Evolutionary conservation across 768 basidiomycete genomes (phyloP).

Genomic region (Boletus rex-veris): DNA sequence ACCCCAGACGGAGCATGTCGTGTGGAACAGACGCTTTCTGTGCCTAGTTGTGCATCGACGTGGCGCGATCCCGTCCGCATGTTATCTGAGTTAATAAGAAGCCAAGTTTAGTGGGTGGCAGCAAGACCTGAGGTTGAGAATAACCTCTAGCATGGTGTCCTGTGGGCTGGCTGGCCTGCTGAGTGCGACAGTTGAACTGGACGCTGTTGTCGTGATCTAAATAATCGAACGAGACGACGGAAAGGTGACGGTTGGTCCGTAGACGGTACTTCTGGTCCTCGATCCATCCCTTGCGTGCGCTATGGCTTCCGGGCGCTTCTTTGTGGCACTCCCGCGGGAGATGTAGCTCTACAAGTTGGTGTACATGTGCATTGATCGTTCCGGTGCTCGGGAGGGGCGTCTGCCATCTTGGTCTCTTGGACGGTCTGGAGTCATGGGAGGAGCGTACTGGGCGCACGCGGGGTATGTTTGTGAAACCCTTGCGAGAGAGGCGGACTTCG

Average conservation of each 20-base stretch:
- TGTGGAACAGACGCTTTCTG: not conserved
- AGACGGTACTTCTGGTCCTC: conserved; percentile 8
- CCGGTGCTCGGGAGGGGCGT: not conserved
- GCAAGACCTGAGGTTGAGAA: not conserved
- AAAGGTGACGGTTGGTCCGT: conserved; percentile 4
- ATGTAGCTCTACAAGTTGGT: not conserved
- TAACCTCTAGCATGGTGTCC: conserved; percentile 3
- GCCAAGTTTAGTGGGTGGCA: not conserved
- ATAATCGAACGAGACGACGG: conserved; percentile 9
- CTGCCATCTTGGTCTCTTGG: conserved; percentile 5
- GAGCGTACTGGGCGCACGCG: conserved; percentile 14
- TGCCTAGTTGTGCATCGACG: not conserved
- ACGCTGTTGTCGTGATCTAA: conserved; percentile 2
- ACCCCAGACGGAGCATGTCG: not conserved
- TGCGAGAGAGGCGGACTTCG: conserved; percentile 34
- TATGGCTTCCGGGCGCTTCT: conserved; percentile 5
- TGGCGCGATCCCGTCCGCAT: not conserved
- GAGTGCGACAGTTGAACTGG: conserved; percentile 9
- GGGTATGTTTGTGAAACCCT: conserved; percentile 31
- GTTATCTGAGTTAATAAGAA: conserved; percentile 1
- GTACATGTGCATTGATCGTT: too few species aligned
- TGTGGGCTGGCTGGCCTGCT: not conserved
- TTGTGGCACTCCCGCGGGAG: conserved; percentile 14
- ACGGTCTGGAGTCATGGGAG: not conserved
- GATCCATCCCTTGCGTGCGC: conserved; percentile 12